Base-by-base conservation (phyloP, 2,329 filamentous ascomycete species). In the Epichloe sylvatica region DNA sequence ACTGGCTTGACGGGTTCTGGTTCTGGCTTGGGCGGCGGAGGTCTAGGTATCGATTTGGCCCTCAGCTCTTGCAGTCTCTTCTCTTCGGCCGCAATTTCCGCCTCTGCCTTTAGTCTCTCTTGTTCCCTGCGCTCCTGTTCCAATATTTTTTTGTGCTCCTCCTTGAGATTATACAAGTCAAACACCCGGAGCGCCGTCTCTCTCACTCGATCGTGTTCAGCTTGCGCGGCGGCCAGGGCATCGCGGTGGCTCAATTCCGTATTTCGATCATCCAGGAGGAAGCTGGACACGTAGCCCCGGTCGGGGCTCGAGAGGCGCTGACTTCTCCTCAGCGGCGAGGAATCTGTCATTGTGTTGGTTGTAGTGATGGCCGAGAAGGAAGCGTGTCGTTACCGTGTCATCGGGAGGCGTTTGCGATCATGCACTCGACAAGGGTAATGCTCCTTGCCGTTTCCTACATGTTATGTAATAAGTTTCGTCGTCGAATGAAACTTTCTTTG, bases 131-230 rank as follows among this genome's bases (percentile, higher is more conserved):
- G 65, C 57, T 76, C 71, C 48, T 69, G 65, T 41, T 69, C 66
- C 25, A 67, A 49, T 43, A 76, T 67, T 12, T 67, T 63, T 36
- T 65, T 60, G 52, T 71, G 65, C 53, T 74, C 67, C 53, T 72
- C 65, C 47, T 71, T 62, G 15, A 73, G 57, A 51, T 72, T 66
- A 51, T 78, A 68, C 39, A 74, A 62, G 51, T 74, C 64, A 49
- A 69, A 73, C 6, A 72, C 71, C 15, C 69, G 66, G 36, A 76
- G 62, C 7, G 76, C 76, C 33, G 66, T 65, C 49, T 73, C 66
- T 30, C 75, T 73, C 11, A 91, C 75, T 30, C 77, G 73, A 37
- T 84, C 77, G 62, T 89, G 85, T 59, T 83, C 77, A 13, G 72
- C 71, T 45, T 78, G 78, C 4, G 83, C 83, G 44, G 76, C 75